Evolutionary conservation across 2,329 filamentous ascomycete genomes (phyloP).

Genomic region (Claviceps sp.): DNA sequence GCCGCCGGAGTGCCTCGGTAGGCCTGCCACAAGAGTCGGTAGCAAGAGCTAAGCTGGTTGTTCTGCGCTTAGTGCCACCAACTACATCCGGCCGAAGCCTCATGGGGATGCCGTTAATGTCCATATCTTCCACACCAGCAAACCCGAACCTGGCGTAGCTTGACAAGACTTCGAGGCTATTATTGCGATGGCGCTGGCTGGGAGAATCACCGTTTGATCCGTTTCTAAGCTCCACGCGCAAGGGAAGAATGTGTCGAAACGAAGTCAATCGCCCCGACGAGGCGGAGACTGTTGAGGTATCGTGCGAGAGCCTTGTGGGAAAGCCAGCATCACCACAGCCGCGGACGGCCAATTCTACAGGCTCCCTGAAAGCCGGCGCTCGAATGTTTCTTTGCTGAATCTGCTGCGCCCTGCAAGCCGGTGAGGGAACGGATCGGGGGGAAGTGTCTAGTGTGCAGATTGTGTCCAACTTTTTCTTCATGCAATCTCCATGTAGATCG

Average conservation of each 20-base stretch:
- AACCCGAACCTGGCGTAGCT: conserved; percentile 31
- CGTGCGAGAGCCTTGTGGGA: conserved; percentile 20
- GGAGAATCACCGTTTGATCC: conserved; percentile 36
- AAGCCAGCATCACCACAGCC: conserved; percentile 22
- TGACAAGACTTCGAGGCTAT: conserved; percentile 38
- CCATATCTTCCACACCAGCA: conserved; percentile 27
- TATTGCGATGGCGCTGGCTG: conserved; percentile 31
- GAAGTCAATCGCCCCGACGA: conserved; percentile 31
- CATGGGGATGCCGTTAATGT: conserved; percentile 40
- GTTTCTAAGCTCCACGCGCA: conserved; percentile 29
- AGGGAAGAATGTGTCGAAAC: conserved; percentile 27
- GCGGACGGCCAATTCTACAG: conserved; percentile 31
- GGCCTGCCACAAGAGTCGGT: conserved; percentile 27
- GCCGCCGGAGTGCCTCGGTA: conserved; percentile 26
- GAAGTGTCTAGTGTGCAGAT: conserved; percentile 31
- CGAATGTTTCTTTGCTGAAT: conserved; percentile 22
- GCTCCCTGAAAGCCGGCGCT: conserved; percentile 27
- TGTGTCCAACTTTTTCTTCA: conserved; percentile 43
- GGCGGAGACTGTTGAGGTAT: conserved; percentile 34
- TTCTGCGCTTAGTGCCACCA: conserved; percentile 40
- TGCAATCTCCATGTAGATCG: conserved; percentile 33
- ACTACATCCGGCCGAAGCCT: conserved; percentile 36
- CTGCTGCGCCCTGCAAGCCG: conserved; percentile 25
- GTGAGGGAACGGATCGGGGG: conserved; percentile 29
- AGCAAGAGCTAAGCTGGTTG: conserved; percentile 39